Percentiles rank a stretch among this genome's conserved stretches.
These are phyloP conservation scores for Fomitiporia mediterranea DNA, from an alignment of 1,284 basidiomycete species.

Conservation along the genomic window DNA sequence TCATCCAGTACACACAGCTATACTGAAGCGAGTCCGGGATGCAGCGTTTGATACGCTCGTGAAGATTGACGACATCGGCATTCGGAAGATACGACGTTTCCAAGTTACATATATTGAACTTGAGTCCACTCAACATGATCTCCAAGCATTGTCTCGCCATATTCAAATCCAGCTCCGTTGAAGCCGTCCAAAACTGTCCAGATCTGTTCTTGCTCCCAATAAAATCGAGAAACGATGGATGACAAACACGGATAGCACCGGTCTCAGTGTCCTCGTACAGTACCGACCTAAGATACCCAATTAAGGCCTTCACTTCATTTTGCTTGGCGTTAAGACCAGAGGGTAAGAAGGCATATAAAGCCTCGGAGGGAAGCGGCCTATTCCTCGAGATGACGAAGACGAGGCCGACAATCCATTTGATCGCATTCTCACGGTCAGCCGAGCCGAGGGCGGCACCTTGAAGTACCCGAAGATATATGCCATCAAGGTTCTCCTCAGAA, in stretches of 20 bases:
- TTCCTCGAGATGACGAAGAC: neutral
- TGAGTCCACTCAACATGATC: constrained; percentile 30
- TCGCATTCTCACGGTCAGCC: neutral
- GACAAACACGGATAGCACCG: neutral
- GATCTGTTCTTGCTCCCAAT: neutral
- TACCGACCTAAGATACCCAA: too few relatives aligned
- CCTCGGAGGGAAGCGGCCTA: neutral
- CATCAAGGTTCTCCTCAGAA: neutral
- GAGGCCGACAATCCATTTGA: neutral
- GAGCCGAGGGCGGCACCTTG: neutral
- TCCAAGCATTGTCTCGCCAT: constrained; percentile 26
- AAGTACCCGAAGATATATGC: neutral
- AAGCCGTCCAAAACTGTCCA: constrained; percentile 24
- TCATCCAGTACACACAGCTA: too few relatives aligned
- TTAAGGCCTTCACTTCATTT: too few relatives aligned
- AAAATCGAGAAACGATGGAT: too few relatives aligned
- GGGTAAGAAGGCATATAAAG: neutral
- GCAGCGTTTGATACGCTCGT: neutral
- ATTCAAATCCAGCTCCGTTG: constrained; percentile 10
- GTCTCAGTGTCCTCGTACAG: too few relatives aligned
- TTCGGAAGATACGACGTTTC: too few relatives aligned
- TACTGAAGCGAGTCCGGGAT: neutral
- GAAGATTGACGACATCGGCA: neutral
- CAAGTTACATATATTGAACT: constrained; percentile 10
- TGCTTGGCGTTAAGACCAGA: neutral